A percentile compares a stretch with the other conserved stretches of the same genome.
These are phyloP conservation scores for Suillus weaverae DNA, from an alignment of 768 basidiomycete species.

Conservation along the genomic window DNA sequence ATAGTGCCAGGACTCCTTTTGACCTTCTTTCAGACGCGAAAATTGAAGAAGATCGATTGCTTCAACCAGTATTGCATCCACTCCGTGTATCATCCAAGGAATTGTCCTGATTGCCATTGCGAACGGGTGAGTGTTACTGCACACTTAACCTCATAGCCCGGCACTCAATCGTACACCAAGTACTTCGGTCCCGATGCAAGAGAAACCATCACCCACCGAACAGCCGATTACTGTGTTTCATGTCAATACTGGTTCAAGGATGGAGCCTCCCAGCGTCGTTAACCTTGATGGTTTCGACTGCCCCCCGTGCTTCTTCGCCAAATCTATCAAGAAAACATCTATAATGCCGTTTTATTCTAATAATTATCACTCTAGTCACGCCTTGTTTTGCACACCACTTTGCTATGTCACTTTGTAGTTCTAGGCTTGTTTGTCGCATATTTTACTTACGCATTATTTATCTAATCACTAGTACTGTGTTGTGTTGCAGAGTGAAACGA, in stretches of 20 bases:
- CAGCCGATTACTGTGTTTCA: slow-evolving; percentile 52
- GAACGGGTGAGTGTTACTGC: slow-evolving; percentile 37
- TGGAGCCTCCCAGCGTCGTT: slow-evolving; percentile 41
- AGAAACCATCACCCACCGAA: slow-evolving; percentile 56
- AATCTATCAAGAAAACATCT: slow-evolving; percentile 2
- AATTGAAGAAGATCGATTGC: slow-evolving; percentile 37
- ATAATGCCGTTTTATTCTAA: slow-evolving; percentile 26
- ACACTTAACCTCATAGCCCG: slow-evolving; percentile 11
- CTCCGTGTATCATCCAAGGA: slow-evolving; percentile 40
- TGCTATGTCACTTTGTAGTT: slow-evolving; percentile 24
- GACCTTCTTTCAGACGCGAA: slow-evolving; percentile 32
- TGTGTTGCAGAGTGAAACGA: slow-evolving; percentile 8
- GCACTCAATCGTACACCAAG: slow-evolving; percentile 35
- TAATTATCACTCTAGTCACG: slow-evolving; percentile 23
- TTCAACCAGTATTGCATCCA: slow-evolving; percentile 37
- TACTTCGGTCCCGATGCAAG: slow-evolving; percentile 69
- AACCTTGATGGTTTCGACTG: slow-evolving; percentile 15
- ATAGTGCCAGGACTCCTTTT: slow-evolving; percentile 25
- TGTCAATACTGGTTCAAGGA: slow-evolving; percentile 61
- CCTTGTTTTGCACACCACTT: slow-evolving; percentile 15
- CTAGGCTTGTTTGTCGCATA: slow-evolving; percentile 12
- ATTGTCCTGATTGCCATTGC: slow-evolving; percentile 44
- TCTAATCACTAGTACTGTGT: neutral
- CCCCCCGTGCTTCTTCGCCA: slow-evolving; percentile 1
- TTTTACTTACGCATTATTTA: slow-evolving; percentile 10